These are phyloP conservation scores for Crithidia expoeki DNA, from an alignment of 208 protist genomes.

Conservation along the genomic window DNA sequence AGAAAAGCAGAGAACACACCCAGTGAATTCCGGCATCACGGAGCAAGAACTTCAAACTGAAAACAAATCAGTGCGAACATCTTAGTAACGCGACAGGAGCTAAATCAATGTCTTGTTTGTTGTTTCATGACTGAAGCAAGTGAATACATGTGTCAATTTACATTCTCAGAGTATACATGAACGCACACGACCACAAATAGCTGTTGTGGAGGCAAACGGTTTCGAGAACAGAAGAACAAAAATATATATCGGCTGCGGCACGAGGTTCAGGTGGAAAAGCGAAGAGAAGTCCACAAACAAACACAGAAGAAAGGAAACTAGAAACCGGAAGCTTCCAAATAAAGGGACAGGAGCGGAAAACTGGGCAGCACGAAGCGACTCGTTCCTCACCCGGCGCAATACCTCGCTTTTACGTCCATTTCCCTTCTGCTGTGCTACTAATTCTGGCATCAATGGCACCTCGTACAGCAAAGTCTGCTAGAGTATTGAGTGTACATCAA, in stretches of 20 bases:
- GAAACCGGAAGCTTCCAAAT: no score
- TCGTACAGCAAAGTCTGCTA: neutral
- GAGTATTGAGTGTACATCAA: constrained; percentile 7
- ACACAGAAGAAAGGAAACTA: no score
- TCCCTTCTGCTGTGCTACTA: neutral
- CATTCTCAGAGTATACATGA: constrained; percentile 23
- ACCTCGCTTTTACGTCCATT: no score
- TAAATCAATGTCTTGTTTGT: neutral
- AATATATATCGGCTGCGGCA: neutral
- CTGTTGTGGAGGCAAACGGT: neutral
- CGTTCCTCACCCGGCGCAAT: no score
- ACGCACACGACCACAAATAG: constrained; percentile 1
- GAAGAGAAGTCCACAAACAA: no score
- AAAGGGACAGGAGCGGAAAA: no score
- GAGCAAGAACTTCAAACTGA: neutral
- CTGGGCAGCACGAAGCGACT: no score
- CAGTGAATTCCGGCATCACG: neutral
- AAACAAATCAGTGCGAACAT: no score
- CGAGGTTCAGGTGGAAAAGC: no score
- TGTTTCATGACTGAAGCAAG: constrained; percentile 18
- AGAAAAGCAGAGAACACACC: no score
- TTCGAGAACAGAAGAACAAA: constrained; percentile 19
- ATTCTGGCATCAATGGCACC: neutral
- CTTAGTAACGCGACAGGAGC: neutral
- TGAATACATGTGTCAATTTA: constrained; percentile 24